Evolutionary conservation across 257 asterid genomes (phyloP).

Genomic region (Fraxinus pennsylvanica): DNA sequence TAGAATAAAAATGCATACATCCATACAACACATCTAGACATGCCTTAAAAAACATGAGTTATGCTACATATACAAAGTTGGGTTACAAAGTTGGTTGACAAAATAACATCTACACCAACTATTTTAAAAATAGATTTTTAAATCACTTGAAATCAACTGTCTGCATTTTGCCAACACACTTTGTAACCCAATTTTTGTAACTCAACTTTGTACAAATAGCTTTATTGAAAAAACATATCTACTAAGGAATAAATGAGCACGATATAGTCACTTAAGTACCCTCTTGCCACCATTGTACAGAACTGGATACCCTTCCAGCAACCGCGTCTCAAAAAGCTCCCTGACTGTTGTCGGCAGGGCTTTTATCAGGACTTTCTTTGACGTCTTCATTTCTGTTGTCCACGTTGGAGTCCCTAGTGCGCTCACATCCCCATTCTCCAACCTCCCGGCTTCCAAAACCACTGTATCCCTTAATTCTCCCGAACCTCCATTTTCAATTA

Average conservation of each 20-base stretch:
- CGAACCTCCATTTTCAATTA: slow-evolving; percentile 32
- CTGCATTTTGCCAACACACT: too few relatives aligned
- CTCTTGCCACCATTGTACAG: slow-evolving; percentile 94
- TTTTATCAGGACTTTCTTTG: slow-evolving; percentile 52
- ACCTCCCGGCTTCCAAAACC: slow-evolving; percentile 50
- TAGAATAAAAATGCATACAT: not conserved
- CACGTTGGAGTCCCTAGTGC: slow-evolving; percentile 38
- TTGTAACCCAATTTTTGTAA: too few relatives aligned
- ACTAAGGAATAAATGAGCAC: not conserved
- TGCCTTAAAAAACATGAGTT: not conserved
- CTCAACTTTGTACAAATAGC: too few relatives aligned
- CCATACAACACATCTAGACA: not conserved
- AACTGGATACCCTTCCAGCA: slow-evolving; percentile 94
- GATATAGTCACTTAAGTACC: slow-evolving; percentile 39
- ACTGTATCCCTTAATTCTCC: slow-evolving; percentile 49
- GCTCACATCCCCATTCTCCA: slow-evolving; percentile 31
- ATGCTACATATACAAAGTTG: too few relatives aligned
- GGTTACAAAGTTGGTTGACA: too few relatives aligned
- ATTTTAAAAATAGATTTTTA: too few relatives aligned
- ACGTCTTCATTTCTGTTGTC: slow-evolving; percentile 68
- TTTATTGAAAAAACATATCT: not conserved
- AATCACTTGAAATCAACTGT: too few relatives aligned
- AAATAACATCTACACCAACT: too few relatives aligned
- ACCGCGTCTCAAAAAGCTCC: slow-evolving; percentile 89
- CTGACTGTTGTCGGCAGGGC: slow-evolving; percentile 79